Conservation (phyloP, 352 stramenopile genomes). For the Halophytophthora batemanensis region DNA sequence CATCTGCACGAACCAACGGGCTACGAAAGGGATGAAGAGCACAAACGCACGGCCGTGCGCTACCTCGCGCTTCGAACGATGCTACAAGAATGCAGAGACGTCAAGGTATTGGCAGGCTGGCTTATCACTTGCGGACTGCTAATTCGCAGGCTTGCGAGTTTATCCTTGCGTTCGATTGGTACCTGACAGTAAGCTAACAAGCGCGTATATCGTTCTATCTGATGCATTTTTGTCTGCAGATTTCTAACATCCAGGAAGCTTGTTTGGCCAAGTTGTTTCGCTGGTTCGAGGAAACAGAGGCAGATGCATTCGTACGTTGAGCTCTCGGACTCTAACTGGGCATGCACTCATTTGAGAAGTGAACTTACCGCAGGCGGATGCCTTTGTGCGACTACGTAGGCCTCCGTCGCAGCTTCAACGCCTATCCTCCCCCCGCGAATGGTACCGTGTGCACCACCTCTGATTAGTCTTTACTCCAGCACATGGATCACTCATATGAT, state of each 20-base stretch:
- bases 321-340: background rate
- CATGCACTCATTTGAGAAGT: background rate
- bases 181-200: too few species aligned
- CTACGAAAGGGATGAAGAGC: slow-evolving; percentile 44
- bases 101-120: slow-evolving; percentile 44
- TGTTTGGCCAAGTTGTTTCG: slow-evolving; percentile 49
- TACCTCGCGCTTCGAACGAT: slow-evolving; percentile 56
- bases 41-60: slow-evolving; percentile 48
- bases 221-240: slow-evolving; percentile 21
- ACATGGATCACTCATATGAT: background rate
- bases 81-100: slow-evolving; percentile 45
- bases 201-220: background rate
- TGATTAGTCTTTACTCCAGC: background rate
- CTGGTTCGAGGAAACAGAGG: slow-evolving; percentile 55
- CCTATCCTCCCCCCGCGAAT: slow-evolving; percentile 55
- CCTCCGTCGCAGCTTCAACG: slow-evolving; percentile 22
- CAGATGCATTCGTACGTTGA: slow-evolving; percentile 17
- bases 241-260: slow-evolving; percentile 35
- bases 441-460: slow-evolving; percentile 23
- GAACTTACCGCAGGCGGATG: background rate
- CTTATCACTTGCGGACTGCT: too few species aligned
- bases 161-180: too few species aligned
- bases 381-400: slow-evolving; percentile 7
- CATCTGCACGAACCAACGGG: slow-evolving; percentile 55
- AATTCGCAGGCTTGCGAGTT: background rate